Evolutionary conservation across 352 stramenopile genomes (phyloP).

Genomic region (Pythium rhizo-oryzae): DNA sequence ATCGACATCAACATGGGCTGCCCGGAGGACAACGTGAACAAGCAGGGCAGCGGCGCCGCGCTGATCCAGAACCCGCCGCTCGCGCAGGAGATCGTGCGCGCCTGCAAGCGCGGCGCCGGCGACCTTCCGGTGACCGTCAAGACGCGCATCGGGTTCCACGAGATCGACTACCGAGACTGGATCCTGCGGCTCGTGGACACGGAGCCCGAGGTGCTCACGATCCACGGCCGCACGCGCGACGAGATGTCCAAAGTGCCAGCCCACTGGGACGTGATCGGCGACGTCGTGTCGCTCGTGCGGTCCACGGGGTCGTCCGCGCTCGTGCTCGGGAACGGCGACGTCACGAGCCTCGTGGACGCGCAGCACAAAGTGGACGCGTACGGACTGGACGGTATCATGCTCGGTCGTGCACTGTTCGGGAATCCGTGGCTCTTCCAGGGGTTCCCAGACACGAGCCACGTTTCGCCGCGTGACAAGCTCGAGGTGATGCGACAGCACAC

Average conservation of each 20-base stretch:
- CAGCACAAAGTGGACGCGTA: constrained; percentile 67
- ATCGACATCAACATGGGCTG: constrained; percentile 91
- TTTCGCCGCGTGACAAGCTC: constrained; percentile 58
- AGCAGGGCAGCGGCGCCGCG: constrained; percentile 70
- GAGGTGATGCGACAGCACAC: constrained; percentile 67
- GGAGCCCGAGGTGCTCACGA: constrained; percentile 71
- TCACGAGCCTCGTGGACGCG: constrained; percentile 65
- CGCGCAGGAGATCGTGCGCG: constrained; percentile 63
- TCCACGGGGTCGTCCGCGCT: constrained; percentile 54
- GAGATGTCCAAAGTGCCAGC: constrained; percentile 85
- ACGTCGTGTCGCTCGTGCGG: constrained; percentile 62
- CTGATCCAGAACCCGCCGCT: constrained; percentile 68
- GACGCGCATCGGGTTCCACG: constrained; percentile 77
- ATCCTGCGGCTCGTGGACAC: constrained; percentile 66
- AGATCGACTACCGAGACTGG: constrained; percentile 83
- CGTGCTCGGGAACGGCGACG: constrained; percentile 82
- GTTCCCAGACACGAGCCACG: constrained; percentile 50
- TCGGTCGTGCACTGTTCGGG: constrained; percentile 74
- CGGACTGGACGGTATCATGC: constrained; percentile 79
- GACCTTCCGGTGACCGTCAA: constrained; percentile 76
- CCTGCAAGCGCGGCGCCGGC: constrained; percentile 69
- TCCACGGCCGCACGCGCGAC: constrained; percentile 76
- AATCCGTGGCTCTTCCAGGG: constrained; percentile 86
- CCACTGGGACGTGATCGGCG: constrained; percentile 83
- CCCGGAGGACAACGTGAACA: constrained; percentile 75